A percentile compares a stretch with the other conserved stretches of the same genome.
Conservation (phyloP, 371 early-diverging fungal species). For the Lichtheimia hyalospora region DNA sequence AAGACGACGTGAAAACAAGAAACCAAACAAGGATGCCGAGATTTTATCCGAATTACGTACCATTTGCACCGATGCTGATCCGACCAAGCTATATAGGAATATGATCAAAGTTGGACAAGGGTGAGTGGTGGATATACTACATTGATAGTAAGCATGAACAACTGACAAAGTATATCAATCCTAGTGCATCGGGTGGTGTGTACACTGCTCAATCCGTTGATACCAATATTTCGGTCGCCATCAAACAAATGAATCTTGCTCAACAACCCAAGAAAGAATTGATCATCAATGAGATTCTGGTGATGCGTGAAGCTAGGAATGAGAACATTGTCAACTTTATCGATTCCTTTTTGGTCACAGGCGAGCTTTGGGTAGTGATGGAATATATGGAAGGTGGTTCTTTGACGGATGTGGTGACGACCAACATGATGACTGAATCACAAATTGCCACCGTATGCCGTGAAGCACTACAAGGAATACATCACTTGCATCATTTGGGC, state of each 20-base stretch:
- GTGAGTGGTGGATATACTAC: slow-evolving; percentile 4
- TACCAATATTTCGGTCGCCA: slow-evolving; percentile 81
- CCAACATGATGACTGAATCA: slow-evolving; percentile 93
- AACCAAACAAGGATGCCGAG: slow-evolving; percentile 51
- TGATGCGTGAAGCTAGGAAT: slow-evolving; percentile 89
- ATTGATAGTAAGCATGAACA: background rate
- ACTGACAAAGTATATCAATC: background rate
- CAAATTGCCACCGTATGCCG: slow-evolving; percentile 93
- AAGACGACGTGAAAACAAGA: slow-evolving; percentile 9
- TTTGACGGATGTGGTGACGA: slow-evolving; percentile 91
- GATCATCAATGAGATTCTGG: slow-evolving; percentile 95
- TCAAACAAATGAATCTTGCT: slow-evolving; percentile 95
- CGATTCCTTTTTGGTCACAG: slow-evolving; percentile 85
- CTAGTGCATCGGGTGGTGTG: slow-evolving; percentile 92
- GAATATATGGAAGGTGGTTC: slow-evolving; percentile 98
- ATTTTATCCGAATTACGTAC: slow-evolving; percentile 86
- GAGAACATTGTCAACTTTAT: slow-evolving; percentile 96
- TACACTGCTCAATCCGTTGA: slow-evolving; percentile 80
- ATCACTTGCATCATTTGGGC: slow-evolving; percentile 89
- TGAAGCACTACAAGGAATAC: slow-evolving; percentile 88
- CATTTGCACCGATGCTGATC: slow-evolving; percentile 92
- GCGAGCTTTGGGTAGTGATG: slow-evolving; percentile 95
- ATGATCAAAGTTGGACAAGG: slow-evolving; percentile 27
- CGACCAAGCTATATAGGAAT: slow-evolving; percentile 30
- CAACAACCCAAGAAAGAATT: slow-evolving; percentile 96